Base-by-base conservation (phyloP, 257 asterid genomes). In the Jacaranda copaia region DNA sequence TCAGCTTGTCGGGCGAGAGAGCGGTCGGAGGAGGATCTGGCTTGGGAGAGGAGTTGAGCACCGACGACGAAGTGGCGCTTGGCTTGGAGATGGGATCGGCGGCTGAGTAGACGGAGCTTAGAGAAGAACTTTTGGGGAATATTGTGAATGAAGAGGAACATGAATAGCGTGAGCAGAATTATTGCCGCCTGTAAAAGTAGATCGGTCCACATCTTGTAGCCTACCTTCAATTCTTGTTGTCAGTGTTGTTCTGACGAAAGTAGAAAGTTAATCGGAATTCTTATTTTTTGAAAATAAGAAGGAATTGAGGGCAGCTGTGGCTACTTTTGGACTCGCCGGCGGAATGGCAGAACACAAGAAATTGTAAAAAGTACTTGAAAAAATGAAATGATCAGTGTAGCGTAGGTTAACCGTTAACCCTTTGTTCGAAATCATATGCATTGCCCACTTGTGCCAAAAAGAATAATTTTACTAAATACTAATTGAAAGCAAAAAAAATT, bases 31-130 rank as follows among this genome's bases (percentile, higher is more conserved):
- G 85, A 13, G 56, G 87, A 81, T 72, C 81, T 79, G 75, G 96
- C 93, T 56, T 81, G 86, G 46, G 88, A 73, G 36, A 90, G 83
- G 78, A 91, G 87, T 84, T 89, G 93, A 8, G 98, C 97, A 79
- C 92, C 96, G 65, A 20, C 72, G 43, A 92, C 85, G 81, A 90
- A 90, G 82, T 90, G 96, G 79, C 96, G 96, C 88, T 81, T 85
- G 84, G 97, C 80, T 75, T 89, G 85, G 72, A 80, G 67, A 25
- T 83, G 58, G 82, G 89, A 60, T 51, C 80, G 84, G 83, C 81
- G 79, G 81, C 76, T 5, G 65, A 63, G 63, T 81, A 84, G 76
- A 0, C 88, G 90, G 18, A 92, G 87, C 74, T 89, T 88, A 70
- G 90, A 40, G 86, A 86, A 65, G 86, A 80, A 83, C 15, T 83